Evolutionary conservation across 208 protist genomes (phyloP).

Genomic region (Polymyxa betae): DNA sequence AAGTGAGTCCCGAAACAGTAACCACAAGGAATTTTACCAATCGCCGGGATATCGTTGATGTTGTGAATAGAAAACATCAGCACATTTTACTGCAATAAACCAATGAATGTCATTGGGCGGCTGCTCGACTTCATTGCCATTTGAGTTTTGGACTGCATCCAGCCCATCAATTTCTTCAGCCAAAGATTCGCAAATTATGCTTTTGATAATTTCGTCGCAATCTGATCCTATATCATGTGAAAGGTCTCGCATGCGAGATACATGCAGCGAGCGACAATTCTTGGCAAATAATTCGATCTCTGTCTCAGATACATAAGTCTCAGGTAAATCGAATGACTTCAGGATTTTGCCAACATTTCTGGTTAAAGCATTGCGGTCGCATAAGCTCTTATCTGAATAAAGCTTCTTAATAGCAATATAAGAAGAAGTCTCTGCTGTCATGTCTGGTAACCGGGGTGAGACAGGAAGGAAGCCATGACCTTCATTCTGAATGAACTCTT

Average conservation of each 20-base stretch:
- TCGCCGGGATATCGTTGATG: conserved; percentile 8
- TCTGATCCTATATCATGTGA: background rate
- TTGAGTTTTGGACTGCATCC: background rate
- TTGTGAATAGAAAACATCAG: conserved; percentile 6
- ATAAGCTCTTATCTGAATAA: conserved; percentile 51
- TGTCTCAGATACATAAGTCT: background rate
- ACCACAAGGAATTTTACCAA: background rate
- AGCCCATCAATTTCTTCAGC: background rate
- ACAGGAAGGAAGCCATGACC: conserved; percentile 77
- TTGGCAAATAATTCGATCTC: conserved; percentile 13
- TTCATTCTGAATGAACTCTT: conserved; percentile 71
- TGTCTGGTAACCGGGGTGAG: conserved; percentile 86
- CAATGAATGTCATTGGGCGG: conserved; percentile 54
- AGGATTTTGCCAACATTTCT: background rate
- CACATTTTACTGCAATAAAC: conserved; percentile 46
- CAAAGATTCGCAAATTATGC: background rate
- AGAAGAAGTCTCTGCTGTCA: conserved; percentile 87
- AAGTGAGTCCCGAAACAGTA: background rate
- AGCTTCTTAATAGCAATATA: conserved; percentile 83
- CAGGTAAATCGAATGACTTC: background rate
- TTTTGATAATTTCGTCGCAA: conserved; percentile 4
- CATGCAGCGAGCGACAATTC: conserved; percentile 35
- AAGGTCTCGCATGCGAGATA: conserved; percentile 9
- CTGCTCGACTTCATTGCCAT: background rate
- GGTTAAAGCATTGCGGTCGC: conserved; percentile 57